Evolutionary conservation across 768 basidiomycete genomes (phyloP).

Genomic region (Pisolithus microcarpus): DNA sequence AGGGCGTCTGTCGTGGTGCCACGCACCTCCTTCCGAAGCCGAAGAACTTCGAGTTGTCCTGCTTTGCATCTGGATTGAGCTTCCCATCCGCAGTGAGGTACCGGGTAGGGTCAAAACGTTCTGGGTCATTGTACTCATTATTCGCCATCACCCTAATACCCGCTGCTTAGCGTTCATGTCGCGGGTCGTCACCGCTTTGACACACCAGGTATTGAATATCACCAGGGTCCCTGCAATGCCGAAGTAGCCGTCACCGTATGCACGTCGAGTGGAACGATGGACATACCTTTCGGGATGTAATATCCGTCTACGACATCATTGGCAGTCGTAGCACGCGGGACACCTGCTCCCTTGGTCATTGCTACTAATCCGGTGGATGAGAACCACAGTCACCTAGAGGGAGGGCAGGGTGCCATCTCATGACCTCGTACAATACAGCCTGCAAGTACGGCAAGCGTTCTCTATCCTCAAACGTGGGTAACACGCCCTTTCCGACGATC

Average conservation of each 20-base stretch:
- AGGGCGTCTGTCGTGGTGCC: neutral
- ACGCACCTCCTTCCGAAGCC: no score
- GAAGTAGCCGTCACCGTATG: no score
- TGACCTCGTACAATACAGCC: conserved; percentile 16
- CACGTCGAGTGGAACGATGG: neutral
- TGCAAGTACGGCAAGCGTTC: conserved; percentile 18
- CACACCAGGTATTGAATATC: neutral
- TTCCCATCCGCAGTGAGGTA: no score
- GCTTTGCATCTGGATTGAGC: no score
- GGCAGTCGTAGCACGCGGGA: conserved; percentile 17
- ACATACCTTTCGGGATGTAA: conserved; percentile 18
- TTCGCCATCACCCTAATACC: no score
- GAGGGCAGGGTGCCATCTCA: conserved; percentile 18
- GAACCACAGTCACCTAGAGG: conserved; percentile 15
- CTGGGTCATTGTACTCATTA: neutral
- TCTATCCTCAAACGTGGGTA: conserved; percentile 19
- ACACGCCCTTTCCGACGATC: conserved; percentile 13
- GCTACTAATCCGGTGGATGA: neutral
- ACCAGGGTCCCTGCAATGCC: neutral
- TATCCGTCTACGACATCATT: conserved; percentile 21
- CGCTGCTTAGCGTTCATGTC: no score
- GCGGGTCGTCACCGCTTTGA: neutral
- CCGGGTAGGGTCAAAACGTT: no score
- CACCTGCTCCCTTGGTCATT: conserved; percentile 5
- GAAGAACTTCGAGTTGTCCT: no score